Percentiles rank a stretch among this genome's conserved stretches.
These are phyloP conservation scores for Brassica napus DNA, from an alignment of 345 rosid genomes.

Conservation along the genomic window Da-Ae NC_063439.1:18794001-18794500, in stretches of 20 bases:
- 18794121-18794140: not conserved
- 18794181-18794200: not conserved
- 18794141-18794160: not conserved
- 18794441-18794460: conserved; percentile 34
- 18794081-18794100: not conserved
- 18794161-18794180: not conserved
- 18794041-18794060: not conserved
- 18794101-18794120: not conserved
- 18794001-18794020: conserved; percentile 33
- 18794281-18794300: not conserved
- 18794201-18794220: not conserved
- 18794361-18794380: not conserved
- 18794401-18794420: not conserved
- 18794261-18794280: not conserved
- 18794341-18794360: not conserved
- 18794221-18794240: not conserved
- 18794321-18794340: not conserved
- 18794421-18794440: conserved; percentile 32
- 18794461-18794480: conserved; percentile 17
- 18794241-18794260: not conserved
- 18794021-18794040: not conserved
- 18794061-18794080: not conserved
- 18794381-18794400: not conserved
- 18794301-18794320: not conserved
- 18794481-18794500: conserved; percentile 24